Conservation (phyloP, 306 rosid species). For the Corylus heterophylla region DNA sequence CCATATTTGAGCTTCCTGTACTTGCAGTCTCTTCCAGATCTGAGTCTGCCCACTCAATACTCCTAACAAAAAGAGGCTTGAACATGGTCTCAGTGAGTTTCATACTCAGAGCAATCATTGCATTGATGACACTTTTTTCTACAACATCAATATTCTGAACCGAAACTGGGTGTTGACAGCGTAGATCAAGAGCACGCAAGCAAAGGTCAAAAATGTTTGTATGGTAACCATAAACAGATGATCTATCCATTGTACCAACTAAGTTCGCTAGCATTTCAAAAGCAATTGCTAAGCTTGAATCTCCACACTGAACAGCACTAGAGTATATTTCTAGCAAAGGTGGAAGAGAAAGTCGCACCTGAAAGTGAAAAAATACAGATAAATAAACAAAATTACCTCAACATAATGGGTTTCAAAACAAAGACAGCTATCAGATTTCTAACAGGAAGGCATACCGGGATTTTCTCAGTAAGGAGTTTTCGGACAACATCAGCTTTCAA, state of each 20-base stretch:
- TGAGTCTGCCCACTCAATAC: conserved; percentile 92
- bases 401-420: conserved; percentile 1
- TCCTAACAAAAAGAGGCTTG: conserved; percentile 77
- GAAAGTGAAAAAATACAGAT: conserved; percentile 31
- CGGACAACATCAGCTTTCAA: conserved; percentile 59
- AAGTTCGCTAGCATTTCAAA: conserved; percentile 75
- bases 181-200: conserved; percentile 85
- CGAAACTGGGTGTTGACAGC: conserved; percentile 59
- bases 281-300: conserved; percentile 61
- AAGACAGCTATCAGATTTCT: neutral
- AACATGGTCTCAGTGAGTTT: conserved; percentile 92
- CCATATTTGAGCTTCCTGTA: conserved; percentile 42
- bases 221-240: conserved; percentile 67
- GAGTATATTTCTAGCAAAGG: conserved; percentile 68
- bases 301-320: conserved; percentile 66
- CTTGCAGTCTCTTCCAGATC: conserved; percentile 47
- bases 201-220: conserved; percentile 71
- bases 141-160: conserved; percentile 59
- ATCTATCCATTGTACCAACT: conserved; percentile 62
- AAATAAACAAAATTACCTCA: conserved; percentile 8
- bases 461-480: conserved; percentile 67
- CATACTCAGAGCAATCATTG: conserved; percentile 65
- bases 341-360: conserved; percentile 82
- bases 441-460: conserved; percentile 63
- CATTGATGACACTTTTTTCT: conserved; percentile 57